These are phyloP conservation scores for Prunella vulgaris DNA, from an alignment of 257 asterid species.

Conservation along the genomic window DNA sequence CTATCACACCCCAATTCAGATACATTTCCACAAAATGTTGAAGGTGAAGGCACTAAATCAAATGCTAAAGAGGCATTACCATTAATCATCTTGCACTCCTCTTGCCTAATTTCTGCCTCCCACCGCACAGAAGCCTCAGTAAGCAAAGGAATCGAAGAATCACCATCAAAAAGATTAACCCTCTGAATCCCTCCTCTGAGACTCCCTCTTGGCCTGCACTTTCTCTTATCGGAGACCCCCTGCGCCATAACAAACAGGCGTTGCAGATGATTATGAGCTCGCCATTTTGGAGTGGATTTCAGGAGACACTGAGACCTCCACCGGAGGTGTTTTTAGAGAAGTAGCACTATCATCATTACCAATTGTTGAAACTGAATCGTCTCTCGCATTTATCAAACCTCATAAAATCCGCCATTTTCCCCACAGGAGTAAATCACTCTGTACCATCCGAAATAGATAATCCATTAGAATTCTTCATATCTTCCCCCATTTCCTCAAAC, in stretches of 20 bases:
- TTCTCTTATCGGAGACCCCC: constrained; percentile 73
- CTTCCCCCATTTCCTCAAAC: no score
- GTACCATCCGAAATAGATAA: not conserved
- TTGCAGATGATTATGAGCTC: constrained; percentile 37
- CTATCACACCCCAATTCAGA: constrained; percentile 22
- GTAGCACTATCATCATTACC: constrained; percentile 16
- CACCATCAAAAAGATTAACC: constrained; percentile 8
- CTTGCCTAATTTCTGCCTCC: no score
- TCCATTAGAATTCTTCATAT: constrained; percentile 4
- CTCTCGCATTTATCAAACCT: not conserved
- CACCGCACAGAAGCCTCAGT: constrained; percentile 65
- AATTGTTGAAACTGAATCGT: not conserved
- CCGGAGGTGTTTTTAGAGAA: constrained; percentile 78
- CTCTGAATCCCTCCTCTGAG: constrained; percentile 46
- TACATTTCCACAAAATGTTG: constrained; percentile 19
- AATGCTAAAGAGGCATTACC: constrained; percentile 18
- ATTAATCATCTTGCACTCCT: constrained; percentile 8
- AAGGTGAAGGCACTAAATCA: constrained; percentile 19
- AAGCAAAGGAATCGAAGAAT: constrained; percentile 50
- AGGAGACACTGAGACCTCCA: constrained; percentile 80
- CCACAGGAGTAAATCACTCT: not conserved
- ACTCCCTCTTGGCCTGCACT: constrained; percentile 76
- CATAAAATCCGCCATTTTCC: constrained; percentile 23
- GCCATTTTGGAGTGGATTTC: constrained; percentile 39
- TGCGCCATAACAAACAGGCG: constrained; percentile 79